A percentile compares a stretch with the other conserved stretches of the same genome.
These are phyloP conservation scores for Claviceps arundinis DNA, from an alignment of 2,329 filamentous ascomycete species.

Conservation along the genomic window DNA sequence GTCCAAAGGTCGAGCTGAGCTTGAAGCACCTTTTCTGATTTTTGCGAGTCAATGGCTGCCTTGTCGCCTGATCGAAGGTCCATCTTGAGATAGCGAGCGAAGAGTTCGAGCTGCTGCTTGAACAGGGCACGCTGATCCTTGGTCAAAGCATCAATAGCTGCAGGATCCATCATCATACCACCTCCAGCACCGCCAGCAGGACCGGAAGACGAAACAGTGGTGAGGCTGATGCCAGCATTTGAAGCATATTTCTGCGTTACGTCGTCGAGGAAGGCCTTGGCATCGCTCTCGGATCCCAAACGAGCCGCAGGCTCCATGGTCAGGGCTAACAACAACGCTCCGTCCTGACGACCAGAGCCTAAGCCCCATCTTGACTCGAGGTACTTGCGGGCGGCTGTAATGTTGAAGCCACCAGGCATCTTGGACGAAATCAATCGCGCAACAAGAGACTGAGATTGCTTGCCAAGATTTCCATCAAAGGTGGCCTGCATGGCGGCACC, in stretches of 20 bases:
- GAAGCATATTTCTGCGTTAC: slow-evolving; percentile 81
- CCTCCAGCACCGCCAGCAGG: slow-evolving; percentile 55
- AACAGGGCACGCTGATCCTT: slow-evolving; percentile 93
- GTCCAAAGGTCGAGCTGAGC: slow-evolving; percentile 91
- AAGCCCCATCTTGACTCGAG: slow-evolving; percentile 90
- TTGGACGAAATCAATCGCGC: slow-evolving; percentile 94
- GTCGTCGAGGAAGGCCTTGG: slow-evolving; percentile 83
- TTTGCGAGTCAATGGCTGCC: slow-evolving; percentile 69
- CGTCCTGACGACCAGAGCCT: slow-evolving; percentile 75
- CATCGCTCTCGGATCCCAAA: slow-evolving; percentile 78
- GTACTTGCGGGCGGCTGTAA: slow-evolving; percentile 89
- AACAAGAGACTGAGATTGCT: slow-evolving; percentile 86
- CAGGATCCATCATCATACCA: slow-evolving; percentile 99
- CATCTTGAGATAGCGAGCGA: slow-evolving; percentile 92
- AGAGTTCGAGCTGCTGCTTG: slow-evolving; percentile 94
- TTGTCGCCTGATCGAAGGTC: slow-evolving; percentile 95
- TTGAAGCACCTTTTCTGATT: slow-evolving; percentile 79
- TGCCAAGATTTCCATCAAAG: slow-evolving; percentile 97
- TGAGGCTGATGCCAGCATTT: slow-evolving; percentile 70
- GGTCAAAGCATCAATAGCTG: slow-evolving; percentile 88
- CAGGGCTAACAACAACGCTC: slow-evolving; percentile 72
- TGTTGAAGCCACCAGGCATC: slow-evolving; percentile 99
- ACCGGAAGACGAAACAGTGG: slow-evolving; percentile 62
- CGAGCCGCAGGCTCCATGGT: slow-evolving; percentile 87
- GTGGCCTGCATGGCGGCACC: slow-evolving; percentile 92